A percentile compares a stretch with the other conserved stretches of the same genome.
phyloP scores from a whole-genome alignment of 2,329 filamentous ascomycete species.

The Aureobasidium vineae region DNA sequence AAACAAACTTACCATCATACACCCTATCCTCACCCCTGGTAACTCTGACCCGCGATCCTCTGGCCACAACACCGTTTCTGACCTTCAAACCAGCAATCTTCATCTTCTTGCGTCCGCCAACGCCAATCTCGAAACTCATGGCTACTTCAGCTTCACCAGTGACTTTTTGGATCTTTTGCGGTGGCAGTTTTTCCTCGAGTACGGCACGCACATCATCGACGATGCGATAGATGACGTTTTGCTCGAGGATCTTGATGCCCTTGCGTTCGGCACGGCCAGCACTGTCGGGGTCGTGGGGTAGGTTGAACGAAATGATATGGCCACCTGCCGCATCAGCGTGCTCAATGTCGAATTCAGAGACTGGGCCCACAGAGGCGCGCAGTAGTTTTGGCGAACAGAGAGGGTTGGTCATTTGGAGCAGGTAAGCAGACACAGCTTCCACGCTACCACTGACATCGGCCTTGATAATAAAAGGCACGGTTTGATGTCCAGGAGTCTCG shows the following conservation, averaged over 20 bases:
- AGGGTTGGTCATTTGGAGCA: constrained; percentile 77
- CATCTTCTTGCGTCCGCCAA: constrained; percentile 67
- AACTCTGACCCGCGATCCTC: constrained; percentile 66
- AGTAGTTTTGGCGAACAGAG: constrained; percentile 78
- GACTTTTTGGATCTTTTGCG: constrained; percentile 66
- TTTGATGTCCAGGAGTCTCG: constrained; percentile 48
- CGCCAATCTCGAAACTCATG: constrained; percentile 78
- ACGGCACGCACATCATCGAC: constrained; percentile 68
- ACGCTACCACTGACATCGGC: constrained; percentile 92
- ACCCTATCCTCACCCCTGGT: constrained; percentile 66
- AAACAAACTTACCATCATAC: constrained; percentile 69
- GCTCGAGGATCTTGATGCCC: constrained; percentile 75
- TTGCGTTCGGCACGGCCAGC: constrained; percentile 69
- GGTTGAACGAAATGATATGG: constrained; percentile 84
- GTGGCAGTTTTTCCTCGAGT: constrained; percentile 68
- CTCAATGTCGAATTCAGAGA: constrained; percentile 85
- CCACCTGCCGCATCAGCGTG: constrained; percentile 76
- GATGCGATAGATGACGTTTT: constrained; percentile 82
- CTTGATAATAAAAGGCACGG: constrained; percentile 82
- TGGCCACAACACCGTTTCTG: constrained; percentile 71
- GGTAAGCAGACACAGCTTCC: constrained; percentile 78
- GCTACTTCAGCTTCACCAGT: constrained; percentile 84
- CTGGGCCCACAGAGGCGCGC: constrained; percentile 70
- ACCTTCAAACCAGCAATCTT: constrained; percentile 87
- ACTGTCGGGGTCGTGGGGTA: constrained; percentile 58